A percentile compares a stretch with the other conserved stretches of the same genome.
These are phyloP conservation scores for Fusarium kyushuense DNA, from an alignment of 2,329 filamentous ascomycete genomes.

Conservation along the genomic window DNA sequence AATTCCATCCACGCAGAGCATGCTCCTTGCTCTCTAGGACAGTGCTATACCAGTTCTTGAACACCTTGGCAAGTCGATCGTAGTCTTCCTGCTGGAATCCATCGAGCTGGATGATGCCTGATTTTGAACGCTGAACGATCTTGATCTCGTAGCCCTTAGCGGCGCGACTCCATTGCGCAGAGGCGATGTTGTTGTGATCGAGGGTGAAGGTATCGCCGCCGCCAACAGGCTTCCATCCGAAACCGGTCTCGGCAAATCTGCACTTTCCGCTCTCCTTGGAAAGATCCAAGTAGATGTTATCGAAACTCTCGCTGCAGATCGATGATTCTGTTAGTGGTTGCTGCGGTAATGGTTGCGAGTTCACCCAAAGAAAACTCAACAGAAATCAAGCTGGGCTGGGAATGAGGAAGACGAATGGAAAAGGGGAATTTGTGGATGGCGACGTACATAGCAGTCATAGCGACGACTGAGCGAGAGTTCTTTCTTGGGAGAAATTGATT, in stretches of 20 bases:
- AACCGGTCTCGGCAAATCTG: conserved; percentile 91
- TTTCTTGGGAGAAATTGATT: not conserved
- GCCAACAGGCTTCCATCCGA: conserved; percentile 92
- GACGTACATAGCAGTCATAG: conserved; percentile 57
- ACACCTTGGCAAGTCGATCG: conserved; percentile 89
- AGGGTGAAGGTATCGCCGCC: conserved; percentile 95
- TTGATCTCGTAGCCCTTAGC: conserved; percentile 94
- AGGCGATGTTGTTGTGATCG: conserved; percentile 84
- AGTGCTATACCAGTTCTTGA: conserved; percentile 98
- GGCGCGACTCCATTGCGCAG: conserved; percentile 94
- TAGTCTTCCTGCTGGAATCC: conserved; percentile 96
- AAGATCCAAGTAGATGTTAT: conserved; percentile 95
- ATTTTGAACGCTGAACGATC: conserved; percentile 80
- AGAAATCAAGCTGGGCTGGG: conserved; percentile 3
- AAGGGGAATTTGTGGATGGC: conserved; percentile 9
- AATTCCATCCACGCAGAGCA: conserved; percentile 96
- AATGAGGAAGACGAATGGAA: not conserved
- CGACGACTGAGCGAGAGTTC: conserved; percentile 22
- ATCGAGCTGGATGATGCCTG: conserved; percentile 91
- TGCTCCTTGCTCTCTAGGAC: conserved; percentile 94
- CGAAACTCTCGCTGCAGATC: conserved; percentile 82
- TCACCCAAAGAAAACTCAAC: conserved; percentile 4
- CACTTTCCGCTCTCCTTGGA: conserved; percentile 94
- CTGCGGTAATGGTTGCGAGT: conserved; percentile 16
- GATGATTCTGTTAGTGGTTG: conserved; percentile 32